Conservation (phyloP, 2,329 filamentous ascomycete species). For the Pestalotiopsis sp. region DNA sequence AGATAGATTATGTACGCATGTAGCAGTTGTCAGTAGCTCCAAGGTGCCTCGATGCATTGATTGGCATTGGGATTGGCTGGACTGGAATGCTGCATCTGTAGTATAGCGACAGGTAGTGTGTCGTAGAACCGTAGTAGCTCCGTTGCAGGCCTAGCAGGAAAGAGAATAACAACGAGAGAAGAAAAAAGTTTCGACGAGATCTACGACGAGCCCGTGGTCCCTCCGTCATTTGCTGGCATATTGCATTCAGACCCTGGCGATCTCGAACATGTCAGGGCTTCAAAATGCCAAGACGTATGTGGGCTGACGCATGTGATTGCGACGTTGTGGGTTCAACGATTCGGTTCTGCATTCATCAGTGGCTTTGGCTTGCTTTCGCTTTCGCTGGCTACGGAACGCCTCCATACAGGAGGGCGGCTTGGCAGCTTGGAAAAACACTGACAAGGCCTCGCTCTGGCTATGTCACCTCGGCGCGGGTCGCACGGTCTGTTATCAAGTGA, state of each 20-base stretch:
- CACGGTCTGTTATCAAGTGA: too few relatives aligned
- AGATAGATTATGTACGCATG: not conserved
- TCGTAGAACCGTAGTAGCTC: too few relatives aligned
- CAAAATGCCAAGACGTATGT: not conserved
- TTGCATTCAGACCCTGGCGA: constrained; percentile 7
- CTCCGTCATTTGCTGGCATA: not conserved
- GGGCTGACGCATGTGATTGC: constrained; percentile 8
- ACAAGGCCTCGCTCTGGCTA: too few relatives aligned
- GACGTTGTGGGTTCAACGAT: not conserved
- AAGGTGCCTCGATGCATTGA: not conserved
- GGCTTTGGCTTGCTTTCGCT: too few relatives aligned
- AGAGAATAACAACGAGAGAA: too few relatives aligned
- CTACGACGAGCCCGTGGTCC: not conserved
- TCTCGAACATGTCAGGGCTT: constrained; percentile 1
- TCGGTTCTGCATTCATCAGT: not conserved
- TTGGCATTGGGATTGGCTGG: constrained; percentile 17
- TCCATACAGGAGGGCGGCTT: too few relatives aligned
- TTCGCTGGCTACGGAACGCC: too few relatives aligned
- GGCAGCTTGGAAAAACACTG: too few relatives aligned
- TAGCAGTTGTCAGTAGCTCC: not conserved
- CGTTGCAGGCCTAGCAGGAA: too few relatives aligned
- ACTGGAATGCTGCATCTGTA: constrained; percentile 21
- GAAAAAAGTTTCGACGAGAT: not conserved
- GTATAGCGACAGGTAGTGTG: not conserved
- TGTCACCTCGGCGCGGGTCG: too few relatives aligned